These are phyloP conservation scores for Solanum piurae DNA, from an alignment of 257 asterid species.

Conservation along the genomic window DNA sequence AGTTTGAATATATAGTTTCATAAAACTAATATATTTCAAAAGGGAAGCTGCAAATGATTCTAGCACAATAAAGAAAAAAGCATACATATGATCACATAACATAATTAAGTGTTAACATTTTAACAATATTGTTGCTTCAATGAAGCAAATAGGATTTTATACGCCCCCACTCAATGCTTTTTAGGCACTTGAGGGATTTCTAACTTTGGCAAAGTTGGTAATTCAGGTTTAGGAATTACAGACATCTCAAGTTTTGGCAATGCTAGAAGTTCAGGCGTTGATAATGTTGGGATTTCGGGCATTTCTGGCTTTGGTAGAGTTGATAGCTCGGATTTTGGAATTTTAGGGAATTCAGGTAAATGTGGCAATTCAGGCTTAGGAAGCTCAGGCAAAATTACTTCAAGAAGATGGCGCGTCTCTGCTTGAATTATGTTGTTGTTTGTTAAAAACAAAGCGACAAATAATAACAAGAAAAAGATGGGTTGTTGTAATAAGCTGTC, in stretches of 20 bases:
- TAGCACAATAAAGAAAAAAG: not conserved
- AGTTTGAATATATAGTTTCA: too few species aligned
- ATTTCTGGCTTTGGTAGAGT: not conserved
- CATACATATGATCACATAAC: not conserved
- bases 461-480: not conserved
- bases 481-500: not conserved
- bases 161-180: not conserved
- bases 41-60: not conserved
- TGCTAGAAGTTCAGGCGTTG: not conserved
- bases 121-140: not conserved
- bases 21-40: too few species aligned
- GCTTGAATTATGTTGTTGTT: not conserved
- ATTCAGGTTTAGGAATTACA: not conserved
- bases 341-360: not conserved
- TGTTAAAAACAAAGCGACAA: not conserved
- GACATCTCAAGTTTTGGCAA: not conserved
- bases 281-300: not conserved
- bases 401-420: not conserved
- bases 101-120: not conserved
- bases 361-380: not conserved
- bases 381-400: not conserved
- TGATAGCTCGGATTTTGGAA: constrained; percentile 9
- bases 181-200: not conserved
- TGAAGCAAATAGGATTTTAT: not conserved
- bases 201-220: not conserved